Evolutionary conservation across 2,329 filamentous ascomycete genomes (phyloP).

Genomic region (Cladosporium sp.): DNA sequence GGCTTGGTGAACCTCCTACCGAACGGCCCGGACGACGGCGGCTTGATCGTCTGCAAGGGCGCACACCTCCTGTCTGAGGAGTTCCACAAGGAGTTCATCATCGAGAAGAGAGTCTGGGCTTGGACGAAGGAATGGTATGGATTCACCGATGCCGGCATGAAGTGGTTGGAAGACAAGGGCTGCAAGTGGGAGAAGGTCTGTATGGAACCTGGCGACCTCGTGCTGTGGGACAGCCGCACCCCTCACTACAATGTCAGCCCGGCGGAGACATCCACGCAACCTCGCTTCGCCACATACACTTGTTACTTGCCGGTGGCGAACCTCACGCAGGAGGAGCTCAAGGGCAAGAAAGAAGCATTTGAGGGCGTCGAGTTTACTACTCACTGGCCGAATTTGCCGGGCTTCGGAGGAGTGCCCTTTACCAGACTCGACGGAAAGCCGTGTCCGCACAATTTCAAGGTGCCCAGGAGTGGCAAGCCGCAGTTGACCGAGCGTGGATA

Average conservation of each 20-base stretch:
- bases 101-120: conserved; percentile 16
- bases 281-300: conserved; percentile 26
- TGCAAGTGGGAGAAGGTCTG: conserved; percentile 20
- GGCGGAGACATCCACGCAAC: conserved; percentile 8
- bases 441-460: conserved; percentile 31
- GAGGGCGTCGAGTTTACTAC: conserved; percentile 24
- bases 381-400: conserved; percentile 24
- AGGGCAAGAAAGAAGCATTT: conserved; percentile 6
- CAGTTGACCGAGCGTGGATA: conserved; percentile 37
- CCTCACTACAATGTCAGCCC: conserved; percentile 26
- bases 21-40: conserved; percentile 33
- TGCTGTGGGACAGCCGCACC: conserved; percentile 23
- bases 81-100: conserved; percentile 26
- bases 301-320: conserved; percentile 25
- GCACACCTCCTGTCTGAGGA: conserved; percentile 29
- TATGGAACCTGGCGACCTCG: conserved; percentile 22
- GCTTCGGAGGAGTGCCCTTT: conserved; percentile 19
- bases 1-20: conserved; percentile 44
- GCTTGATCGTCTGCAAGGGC: conserved; percentile 32
- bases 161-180: conserved; percentile 18
- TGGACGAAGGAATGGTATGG: conserved; percentile 26
- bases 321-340: conserved; percentile 20
- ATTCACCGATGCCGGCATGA: conserved; percentile 22
- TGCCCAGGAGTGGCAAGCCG: conserved; percentile 34
- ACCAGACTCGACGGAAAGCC: conserved; percentile 20